Base-by-base conservation (phyloP, 2,329 filamentous ascomycete species). In the Alternaria arbusti region DNA sequence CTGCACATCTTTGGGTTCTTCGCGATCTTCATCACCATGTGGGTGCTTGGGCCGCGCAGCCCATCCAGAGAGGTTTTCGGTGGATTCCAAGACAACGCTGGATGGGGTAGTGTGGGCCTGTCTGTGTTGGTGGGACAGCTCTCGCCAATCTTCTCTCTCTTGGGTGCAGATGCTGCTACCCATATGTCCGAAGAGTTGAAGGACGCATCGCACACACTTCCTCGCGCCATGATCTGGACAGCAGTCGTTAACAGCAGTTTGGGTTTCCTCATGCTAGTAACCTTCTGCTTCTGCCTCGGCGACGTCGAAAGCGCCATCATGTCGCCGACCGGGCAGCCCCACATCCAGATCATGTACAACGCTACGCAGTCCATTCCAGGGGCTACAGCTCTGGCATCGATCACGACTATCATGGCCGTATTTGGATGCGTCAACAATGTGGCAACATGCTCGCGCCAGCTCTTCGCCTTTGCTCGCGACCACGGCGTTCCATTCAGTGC, bases 1-100 rank as follows among this genome's bases (percentile, higher is more conserved):
- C 66, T 87, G 3, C 85, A 86, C 59, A 77, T 86, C 26, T 73
- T 82, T 26, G 85, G 84, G 2, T 83, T 86, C 66, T 83, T 86
- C 64, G 84, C 81, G 3, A 80, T 86, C 56, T 74, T 86, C 22
- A 71, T 74, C 17, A 70, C 70, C 2, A 63, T 78, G 55, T 78
- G 74, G 74, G 71, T 75, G 3, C 68, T 77, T 10, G 74, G 60
- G 6, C 70, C 72, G 13, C 67, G 70, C n/a, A 70, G 63, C 45
- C 30, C 59, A 13, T 57, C 75, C 20, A 68, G 56, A 12, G 63
- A 74, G 1, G 72, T 75, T 3, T 78, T 77, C 36, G 61, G 57
- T 6, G 46, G 54, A 3, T 78, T 76, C 55, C 64, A 73, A 52
- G 71, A 77, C 25, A 74, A 74, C 32, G 70, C 62, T 1, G 73